A percentile compares a stretch with the other conserved stretches of the same genome.
Conservation (phyloP, 2,329 filamentous ascomycete genomes). For the Fusarium sp. region DNA sequence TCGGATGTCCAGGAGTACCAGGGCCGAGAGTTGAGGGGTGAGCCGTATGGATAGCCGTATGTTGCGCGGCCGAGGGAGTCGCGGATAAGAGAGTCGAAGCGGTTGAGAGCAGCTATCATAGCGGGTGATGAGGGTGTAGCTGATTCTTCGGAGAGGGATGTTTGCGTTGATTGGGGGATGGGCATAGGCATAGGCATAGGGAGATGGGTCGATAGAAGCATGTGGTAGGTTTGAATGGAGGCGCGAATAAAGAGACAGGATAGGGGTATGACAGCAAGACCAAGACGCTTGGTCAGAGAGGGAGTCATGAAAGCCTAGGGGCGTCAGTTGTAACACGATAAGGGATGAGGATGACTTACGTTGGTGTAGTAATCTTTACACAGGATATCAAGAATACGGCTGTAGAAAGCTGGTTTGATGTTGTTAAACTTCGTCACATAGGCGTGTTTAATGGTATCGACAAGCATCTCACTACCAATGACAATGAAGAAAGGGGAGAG, state of each 20-base stretch:
- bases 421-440: constrained; percentile 99
- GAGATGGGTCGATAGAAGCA: constrained; percentile 92
- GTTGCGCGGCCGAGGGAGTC: constrained; percentile 80
- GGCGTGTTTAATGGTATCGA: constrained; percentile 96
- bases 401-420: constrained; percentile 89
- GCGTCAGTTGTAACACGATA: constrained; percentile 17
- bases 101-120: constrained; percentile 79
- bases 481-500: constrained; percentile 94
- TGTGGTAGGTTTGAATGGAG: constrained; percentile 95
- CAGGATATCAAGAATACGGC: constrained; percentile 88
- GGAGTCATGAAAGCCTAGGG: constrained; percentile 85
- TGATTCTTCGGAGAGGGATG: constrained; percentile 72
- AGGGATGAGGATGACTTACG: constrained; percentile 56
- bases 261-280: constrained; percentile 89
- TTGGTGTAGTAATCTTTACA: constrained; percentile 99
- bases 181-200: constrained; percentile 78
- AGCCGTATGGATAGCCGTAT: constrained; percentile 65
- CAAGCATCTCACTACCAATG: constrained; percentile 93
- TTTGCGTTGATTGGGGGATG: constrained; percentile 70
- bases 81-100: constrained; percentile 79
- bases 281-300: constrained; percentile 87
- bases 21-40: constrained; percentile 51
- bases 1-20: constrained; percentile 72
- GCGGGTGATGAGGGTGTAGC: constrained; percentile 74
- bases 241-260: constrained; percentile 96